Evolutionary conservation across 2,329 filamentous ascomycete species (phyloP).

Genomic region (Calonectria leucothoes): DNA sequence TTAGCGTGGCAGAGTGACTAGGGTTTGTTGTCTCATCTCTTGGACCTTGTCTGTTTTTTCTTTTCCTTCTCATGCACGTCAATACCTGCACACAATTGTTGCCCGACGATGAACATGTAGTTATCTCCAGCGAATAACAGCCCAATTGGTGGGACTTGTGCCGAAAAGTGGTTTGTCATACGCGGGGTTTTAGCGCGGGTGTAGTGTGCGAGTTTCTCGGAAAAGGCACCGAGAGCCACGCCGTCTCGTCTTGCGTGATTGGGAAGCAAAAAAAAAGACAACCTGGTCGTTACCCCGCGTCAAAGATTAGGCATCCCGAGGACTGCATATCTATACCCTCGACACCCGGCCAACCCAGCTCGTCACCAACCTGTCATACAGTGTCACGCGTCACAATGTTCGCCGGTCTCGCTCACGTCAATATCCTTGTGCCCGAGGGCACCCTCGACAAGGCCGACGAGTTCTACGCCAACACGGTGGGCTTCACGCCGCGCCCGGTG

Average conservation of each 20-base stretch:
- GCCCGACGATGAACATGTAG: background rate
- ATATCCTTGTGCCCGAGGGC: conserved; percentile 12
- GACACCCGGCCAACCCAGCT: background rate
- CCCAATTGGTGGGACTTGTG: background rate
- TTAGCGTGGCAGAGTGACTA: background rate
- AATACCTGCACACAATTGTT: background rate
- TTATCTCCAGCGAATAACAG: background rate
- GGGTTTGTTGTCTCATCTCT: background rate
- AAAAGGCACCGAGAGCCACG: background rate
- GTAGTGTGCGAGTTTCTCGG: background rate
- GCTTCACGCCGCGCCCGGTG: conserved; percentile 1
- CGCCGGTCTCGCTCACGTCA: conserved; percentile 10
- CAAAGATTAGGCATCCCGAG: background rate
- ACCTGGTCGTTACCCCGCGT: background rate
- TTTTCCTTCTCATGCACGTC: background rate
- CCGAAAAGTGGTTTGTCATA: conserved; percentile 2
- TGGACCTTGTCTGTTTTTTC: background rate
- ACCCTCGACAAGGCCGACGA: conserved; percentile 9
- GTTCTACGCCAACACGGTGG: conserved; percentile 13
- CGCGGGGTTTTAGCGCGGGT: background rate
- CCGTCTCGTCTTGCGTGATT: background rate
- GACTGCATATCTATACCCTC: background rate
- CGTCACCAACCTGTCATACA: background rate
- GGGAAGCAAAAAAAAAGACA: too few species aligned
- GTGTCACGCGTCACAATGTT: background rate